Percentiles rank a stretch among this genome's conserved stretches.
These are phyloP conservation scores for Phytophthora cactorum DNA, from an alignment of 352 stramenopile genomes.

Conservation along the genomic window DNA sequence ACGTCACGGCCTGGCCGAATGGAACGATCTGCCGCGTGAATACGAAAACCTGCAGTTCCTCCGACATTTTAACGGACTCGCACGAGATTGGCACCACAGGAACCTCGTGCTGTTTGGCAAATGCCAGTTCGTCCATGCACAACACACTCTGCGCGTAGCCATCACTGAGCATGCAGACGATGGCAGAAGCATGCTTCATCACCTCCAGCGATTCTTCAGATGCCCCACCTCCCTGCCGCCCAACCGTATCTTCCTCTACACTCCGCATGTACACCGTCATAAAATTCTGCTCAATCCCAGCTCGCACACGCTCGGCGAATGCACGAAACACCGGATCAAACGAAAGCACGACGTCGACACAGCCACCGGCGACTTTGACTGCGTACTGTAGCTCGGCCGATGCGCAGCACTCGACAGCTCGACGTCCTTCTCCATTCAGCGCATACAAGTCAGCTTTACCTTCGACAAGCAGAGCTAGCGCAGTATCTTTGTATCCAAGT, in stretches of 20 bases:
- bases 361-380: constrained; percentile 71
- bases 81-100: constrained; percentile 78
- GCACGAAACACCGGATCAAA: constrained; percentile 70
- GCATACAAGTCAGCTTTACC: constrained; percentile 62
- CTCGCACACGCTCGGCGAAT: constrained; percentile 68
- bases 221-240: constrained; percentile 29
- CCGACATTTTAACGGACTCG: constrained; percentile 60
- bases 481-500: constrained; percentile 59
- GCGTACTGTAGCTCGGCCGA: constrained; percentile 78
- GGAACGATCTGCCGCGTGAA: constrained; percentile 85
- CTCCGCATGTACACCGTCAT: constrained; percentile 80
- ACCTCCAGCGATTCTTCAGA: constrained; percentile 49
- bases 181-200: constrained; percentile 68
- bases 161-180: constrained; percentile 76
- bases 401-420: constrained; percentile 77
- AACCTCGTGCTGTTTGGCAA: constrained; percentile 72
- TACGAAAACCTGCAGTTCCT: constrained; percentile 80
- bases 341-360: constrained; percentile 81
- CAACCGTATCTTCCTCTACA: constrained; percentile 38
- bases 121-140: constrained; percentile 84
- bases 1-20: constrained; percentile 65
- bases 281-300: constrained; percentile 73
- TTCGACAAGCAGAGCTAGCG: constrained; percentile 63
- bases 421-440: constrained; percentile 58
- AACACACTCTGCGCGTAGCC: constrained; percentile 65